Percentiles rank a stretch among this genome's conserved stretches.
Evolutionary conservation across 495 filamentous ascomycete species (phyloP).

Genomic region (Hypoxylon lenormandii): DNA sequence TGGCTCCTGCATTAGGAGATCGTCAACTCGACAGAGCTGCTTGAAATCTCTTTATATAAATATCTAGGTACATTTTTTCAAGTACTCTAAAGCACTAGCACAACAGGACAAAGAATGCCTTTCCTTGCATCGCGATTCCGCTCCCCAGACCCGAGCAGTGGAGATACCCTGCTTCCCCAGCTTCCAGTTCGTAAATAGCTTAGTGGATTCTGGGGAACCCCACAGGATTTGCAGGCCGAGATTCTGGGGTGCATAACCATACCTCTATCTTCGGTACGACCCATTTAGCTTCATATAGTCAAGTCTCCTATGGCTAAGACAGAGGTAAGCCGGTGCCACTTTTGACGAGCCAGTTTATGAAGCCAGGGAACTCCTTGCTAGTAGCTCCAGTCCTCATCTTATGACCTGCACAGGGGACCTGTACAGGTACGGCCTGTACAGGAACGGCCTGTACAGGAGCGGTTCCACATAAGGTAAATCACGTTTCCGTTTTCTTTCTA

Average conservation of each 20-base stretch:
- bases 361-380: conserved; percentile 8
- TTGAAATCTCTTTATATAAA: conserved; percentile 20
- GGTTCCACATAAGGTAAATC: conserved; percentile 5
- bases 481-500: conserved; percentile 4
- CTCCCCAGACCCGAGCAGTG: conserved; percentile 12
- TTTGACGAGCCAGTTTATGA: conserved; percentile 5
- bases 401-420: conserved; percentile 5
- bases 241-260: conserved; percentile 10
- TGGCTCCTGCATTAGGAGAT: conserved; percentile 12
- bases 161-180: conserved; percentile 11
- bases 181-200: conserved; percentile 14
- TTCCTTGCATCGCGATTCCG: conserved; percentile 13
- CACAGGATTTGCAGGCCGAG: conserved; percentile 3
- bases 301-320: conserved; percentile 2
- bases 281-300: neutral
- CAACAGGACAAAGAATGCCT: conserved; percentile 13
- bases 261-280: neutral
- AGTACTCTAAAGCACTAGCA: conserved; percentile 17
- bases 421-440: too few species aligned
- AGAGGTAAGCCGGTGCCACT: too few species aligned
- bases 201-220: conserved; percentile 11
- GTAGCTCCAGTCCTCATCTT: conserved; percentile 12
- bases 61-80: conserved; percentile 9
- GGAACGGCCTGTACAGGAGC: too few species aligned
- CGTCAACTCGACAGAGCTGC: conserved; percentile 16